Evolutionary conservation across 441 rosid species (phyloP), one percentile per base, ranked within the genome.

Genomic region (Eutrema salsugineum): DNA sequence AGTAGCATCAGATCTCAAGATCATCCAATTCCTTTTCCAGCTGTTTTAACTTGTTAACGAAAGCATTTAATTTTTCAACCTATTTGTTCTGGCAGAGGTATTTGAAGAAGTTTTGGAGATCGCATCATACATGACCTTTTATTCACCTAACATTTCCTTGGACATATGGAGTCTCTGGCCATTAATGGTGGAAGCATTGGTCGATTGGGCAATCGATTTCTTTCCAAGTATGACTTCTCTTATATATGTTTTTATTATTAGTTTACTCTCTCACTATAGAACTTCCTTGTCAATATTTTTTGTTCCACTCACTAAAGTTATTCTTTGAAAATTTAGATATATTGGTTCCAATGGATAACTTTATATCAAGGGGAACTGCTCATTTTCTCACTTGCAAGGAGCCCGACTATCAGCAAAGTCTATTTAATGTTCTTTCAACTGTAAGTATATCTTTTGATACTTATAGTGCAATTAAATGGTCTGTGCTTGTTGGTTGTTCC

Each of bases 141-240:
- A 87, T 77, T 86, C 98, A 64, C 99, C 99, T 17, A 86, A 83
- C 39, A 91, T 96, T 82, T 89, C 99, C 43, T 56, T 88, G 78
- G 94, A 87, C 47, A 96, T 96, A 94, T 96, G 99, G 99, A 90
- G 84, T 79, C 96, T 96, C 53, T 96, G 99, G 99, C 97, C 97
- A 47, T 79, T 91, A 81, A 86, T 96, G 98, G 83, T 88, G 80
- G 97, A 93, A 56, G 98, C 98, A 44, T 78, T 96, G 77, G 90
- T 84, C 58, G 98, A 93, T 73, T 96, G 99, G 99, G 99, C 97
- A 16, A 87, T 96, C 33, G 98, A 93, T 80, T 96, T 87, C 87
- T 96, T 96, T 82, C 84, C 97, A 61, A 93, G 99, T 96, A 87
- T 63, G 88, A 22, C 51, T 71, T 78, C 69, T 62, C 68, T 48